These are phyloP conservation scores for Candida insectorum DNA, from an alignment of 805 yeast genomes.

Conservation along the genomic window DNA sequence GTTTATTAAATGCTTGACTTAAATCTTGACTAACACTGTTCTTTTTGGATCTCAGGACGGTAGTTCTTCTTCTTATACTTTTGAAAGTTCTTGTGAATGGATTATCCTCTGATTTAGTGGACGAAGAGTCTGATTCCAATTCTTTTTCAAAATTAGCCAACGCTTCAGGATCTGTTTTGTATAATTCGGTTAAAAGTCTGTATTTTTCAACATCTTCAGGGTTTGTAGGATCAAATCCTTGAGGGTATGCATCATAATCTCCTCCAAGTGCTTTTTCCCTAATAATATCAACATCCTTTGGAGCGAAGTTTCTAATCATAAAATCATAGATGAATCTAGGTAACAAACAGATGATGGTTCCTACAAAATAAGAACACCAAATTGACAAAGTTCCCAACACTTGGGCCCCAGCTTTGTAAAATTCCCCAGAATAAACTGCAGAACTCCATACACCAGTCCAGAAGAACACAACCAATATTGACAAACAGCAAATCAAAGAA, in stretches of 20 bases:
- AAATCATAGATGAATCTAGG: conserved; percentile 60
- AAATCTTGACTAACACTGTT: conserved; percentile 17
- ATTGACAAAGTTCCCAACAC: conserved; percentile 57
- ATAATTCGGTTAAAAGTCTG: conserved; percentile 28
- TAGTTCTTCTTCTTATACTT: conserved; percentile 30
- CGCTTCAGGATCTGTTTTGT: conserved; percentile 31
- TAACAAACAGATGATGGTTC: conserved; percentile 49
- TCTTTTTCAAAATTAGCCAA: conserved; percentile 31
- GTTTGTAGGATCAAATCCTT: conserved; percentile 52
- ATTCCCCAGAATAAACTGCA: conserved; percentile 48
- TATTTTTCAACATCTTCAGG: conserved; percentile 39
- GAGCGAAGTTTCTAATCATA: conserved; percentile 49
- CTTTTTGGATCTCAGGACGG: conserved; percentile 21
- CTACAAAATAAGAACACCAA: conserved; percentile 64
- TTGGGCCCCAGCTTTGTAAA: conserved; percentile 62
- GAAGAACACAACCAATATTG: conserved; percentile 56
- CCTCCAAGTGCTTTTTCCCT: conserved; percentile 59
- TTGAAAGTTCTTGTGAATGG: conserved; percentile 28
- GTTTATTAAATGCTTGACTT: conserved; percentile 28
- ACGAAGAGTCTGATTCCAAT: conserved; percentile 8
- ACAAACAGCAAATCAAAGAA: conserved; percentile 47
- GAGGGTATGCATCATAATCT: conserved; percentile 46
- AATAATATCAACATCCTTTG: conserved; percentile 67
- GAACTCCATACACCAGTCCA: conserved; percentile 84
- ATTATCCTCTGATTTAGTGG: conserved; percentile 9